phyloP scores from a whole-genome alignment of 371 early-diverging fungal species.

The Lichtheimia corymbifera region DNA sequence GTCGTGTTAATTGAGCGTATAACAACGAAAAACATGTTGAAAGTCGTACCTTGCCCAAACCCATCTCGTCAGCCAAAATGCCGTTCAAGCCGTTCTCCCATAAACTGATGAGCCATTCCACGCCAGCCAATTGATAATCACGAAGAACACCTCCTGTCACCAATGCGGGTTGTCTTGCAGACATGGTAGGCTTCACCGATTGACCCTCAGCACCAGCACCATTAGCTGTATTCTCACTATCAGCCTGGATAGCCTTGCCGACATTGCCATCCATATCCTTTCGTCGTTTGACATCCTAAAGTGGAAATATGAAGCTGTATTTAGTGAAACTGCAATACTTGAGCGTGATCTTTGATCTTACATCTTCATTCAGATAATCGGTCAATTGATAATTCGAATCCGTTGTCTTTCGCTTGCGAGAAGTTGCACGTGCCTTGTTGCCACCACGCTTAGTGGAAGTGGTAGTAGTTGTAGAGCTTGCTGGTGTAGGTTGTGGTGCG shows the following conservation, averaged over 20 bases:
- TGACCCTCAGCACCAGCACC: slow-evolving; percentile 4
- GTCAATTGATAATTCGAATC: slow-evolving; percentile 57
- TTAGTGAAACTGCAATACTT: not conserved
- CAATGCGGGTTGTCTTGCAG: slow-evolving; percentile 74
- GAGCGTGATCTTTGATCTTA: slow-evolving; percentile 7
- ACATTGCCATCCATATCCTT: slow-evolving; percentile 35
- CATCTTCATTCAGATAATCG: slow-evolving; percentile 63
- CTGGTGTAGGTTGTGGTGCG: slow-evolving; percentile 7
- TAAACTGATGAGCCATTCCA: slow-evolving; percentile 97
- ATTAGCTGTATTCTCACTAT: slow-evolving; percentile 11
- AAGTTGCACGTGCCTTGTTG: slow-evolving; percentile 8
- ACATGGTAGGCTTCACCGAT: slow-evolving; percentile 36
- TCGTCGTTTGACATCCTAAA: slow-evolving; percentile 45
- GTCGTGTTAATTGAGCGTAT: too few relatives aligned
- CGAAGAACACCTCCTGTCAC: slow-evolving; percentile 86
- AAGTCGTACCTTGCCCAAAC: slow-evolving; percentile 79
- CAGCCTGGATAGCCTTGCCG: slow-evolving; percentile 35
- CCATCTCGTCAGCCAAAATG: slow-evolving; percentile 99
- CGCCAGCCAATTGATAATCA: slow-evolving; percentile 95
- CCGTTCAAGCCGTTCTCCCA: slow-evolving; percentile 98
- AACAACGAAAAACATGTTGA: not conserved
- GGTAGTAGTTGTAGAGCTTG: slow-evolving; percentile 9
- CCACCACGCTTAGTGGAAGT: slow-evolving; percentile 22
- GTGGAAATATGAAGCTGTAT: not conserved
- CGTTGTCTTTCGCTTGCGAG: slow-evolving; percentile 42